Conservation (phyloP, 768 basidiomycete genomes). For the Mycena belliarum region DNA sequence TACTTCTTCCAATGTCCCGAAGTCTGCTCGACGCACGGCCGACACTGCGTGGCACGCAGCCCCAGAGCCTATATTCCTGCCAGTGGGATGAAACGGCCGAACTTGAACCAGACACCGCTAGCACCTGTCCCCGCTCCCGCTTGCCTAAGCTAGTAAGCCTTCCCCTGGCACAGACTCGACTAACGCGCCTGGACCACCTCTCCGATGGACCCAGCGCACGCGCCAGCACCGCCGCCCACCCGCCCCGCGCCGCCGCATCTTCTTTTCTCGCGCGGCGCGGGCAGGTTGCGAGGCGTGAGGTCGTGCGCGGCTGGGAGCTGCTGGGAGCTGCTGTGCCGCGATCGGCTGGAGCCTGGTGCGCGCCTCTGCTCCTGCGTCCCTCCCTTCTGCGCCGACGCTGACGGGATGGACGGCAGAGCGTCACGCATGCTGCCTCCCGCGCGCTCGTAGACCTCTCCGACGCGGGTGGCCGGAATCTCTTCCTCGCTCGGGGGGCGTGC, state of each 20-base stretch:
- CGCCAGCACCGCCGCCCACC: constrained; percentile 78
- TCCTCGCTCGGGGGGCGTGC: constrained; percentile 67
- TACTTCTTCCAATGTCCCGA: too few species aligned
- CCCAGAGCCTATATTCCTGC: too few species aligned
- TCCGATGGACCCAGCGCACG: constrained; percentile 45
- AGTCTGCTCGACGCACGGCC: too few species aligned
- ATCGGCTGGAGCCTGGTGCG: too few species aligned
- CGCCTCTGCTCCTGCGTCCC: constrained; percentile 28
- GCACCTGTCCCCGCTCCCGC: too few species aligned
- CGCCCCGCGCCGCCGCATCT: constrained; percentile 71
- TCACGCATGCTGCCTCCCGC: constrained; percentile 93
- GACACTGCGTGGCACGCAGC: too few species aligned
- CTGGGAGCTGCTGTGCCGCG: constrained; percentile 83
- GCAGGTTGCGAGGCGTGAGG: constrained; percentile 59
- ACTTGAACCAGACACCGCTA: too few species aligned
- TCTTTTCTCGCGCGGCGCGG: constrained; percentile 66
- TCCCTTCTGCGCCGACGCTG: neutral
- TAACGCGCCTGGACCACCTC: too few species aligned
- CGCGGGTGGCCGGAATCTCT: constrained; percentile 77
- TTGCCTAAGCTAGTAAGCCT: too few species aligned
- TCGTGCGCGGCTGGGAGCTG: constrained; percentile 81
- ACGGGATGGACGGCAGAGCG: constrained; percentile 66
- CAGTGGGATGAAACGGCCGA: too few species aligned
- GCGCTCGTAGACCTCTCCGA: constrained; percentile 94
- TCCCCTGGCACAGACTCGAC: too few species aligned